Evolutionary conservation across 805 yeast genomes (phyloP).

Genomic region (Maudiozyma serrabonitensis): DNA sequence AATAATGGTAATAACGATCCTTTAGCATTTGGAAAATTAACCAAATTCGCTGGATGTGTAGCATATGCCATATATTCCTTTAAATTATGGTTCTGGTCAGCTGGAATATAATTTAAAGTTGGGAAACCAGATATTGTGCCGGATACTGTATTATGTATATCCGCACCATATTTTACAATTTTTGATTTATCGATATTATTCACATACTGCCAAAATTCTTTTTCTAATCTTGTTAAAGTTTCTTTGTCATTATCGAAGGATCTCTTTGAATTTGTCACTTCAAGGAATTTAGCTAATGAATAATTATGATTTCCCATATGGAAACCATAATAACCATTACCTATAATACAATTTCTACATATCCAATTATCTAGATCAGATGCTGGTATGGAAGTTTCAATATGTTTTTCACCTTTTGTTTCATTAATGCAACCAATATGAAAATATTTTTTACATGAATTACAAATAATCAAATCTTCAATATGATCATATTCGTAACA

Average conservation of each 20-base stretch:
- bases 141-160: slow-evolving; percentile 51
- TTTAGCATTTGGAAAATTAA: slow-evolving; percentile 57
- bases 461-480: slow-evolving; percentile 48
- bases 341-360: slow-evolving; percentile 76
- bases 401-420: background rate
- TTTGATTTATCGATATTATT: slow-evolving; percentile 29
- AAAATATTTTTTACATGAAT: slow-evolving; percentile 60
- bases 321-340: slow-evolving; percentile 83
- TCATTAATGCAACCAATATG: slow-evolving; percentile 32
- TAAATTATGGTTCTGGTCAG: background rate
- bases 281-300: slow-evolving; percentile 18
- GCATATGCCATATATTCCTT: slow-evolving; percentile 29
- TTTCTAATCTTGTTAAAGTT: slow-evolving; percentile 40
- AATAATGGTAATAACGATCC: slow-evolving; percentile 62
- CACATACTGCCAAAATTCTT: slow-evolving; percentile 57
- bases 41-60: slow-evolving; percentile 65
- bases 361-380: slow-evolving; percentile 45
- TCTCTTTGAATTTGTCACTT: background rate
- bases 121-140: slow-evolving; percentile 41
- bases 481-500: slow-evolving; percentile 42
- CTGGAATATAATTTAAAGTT: background rate
- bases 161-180: slow-evolving; percentile 70
- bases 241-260: background rate
- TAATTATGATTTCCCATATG: slow-evolving; percentile 54
- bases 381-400: background rate